phyloP scores from a whole-genome alignment of 306 rosid genomes.

The Pyrus betulifolia region DNA sequence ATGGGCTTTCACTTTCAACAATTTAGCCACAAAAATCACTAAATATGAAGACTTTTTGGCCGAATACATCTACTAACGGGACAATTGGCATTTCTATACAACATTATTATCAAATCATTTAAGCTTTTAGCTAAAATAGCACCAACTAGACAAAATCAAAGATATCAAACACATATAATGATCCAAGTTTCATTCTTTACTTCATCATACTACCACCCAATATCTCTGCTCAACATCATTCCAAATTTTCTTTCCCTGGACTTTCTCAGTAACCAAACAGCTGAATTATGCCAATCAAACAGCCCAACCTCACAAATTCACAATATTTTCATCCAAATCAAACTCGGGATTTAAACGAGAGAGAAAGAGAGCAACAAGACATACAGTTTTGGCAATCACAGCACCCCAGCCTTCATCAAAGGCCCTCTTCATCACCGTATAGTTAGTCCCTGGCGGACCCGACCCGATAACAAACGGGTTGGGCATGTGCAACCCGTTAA shows the following conservation, averaged over 20 bases:
- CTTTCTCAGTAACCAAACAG: slow-evolving; percentile 4
- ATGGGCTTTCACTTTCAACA: background rate
- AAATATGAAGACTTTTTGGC: background rate
- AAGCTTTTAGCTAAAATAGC: background rate
- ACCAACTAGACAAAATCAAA: background rate
- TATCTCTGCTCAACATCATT: background rate
- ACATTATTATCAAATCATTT: background rate
- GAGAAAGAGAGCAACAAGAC: slow-evolving; percentile 7
- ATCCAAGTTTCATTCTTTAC: background rate
- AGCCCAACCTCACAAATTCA: background rate
- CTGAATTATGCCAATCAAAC: background rate
- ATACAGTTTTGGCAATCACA: slow-evolving; percentile 95
- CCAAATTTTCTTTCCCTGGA: background rate
- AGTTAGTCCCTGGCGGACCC: slow-evolving; percentile 98
- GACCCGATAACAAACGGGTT: slow-evolving; percentile 95
- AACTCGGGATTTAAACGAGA: slow-evolving; percentile 1
- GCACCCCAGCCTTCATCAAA: slow-evolving; percentile 99
- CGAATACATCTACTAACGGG: background rate
- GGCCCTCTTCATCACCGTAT: slow-evolving; percentile 95
- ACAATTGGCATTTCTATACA: background rate
- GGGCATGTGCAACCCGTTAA: slow-evolving; percentile 79
- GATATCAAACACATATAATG: background rate
- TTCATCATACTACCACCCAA: background rate
- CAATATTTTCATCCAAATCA: background rate
- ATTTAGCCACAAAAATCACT: background rate